Percentiles rank a stretch among this genome's conserved stretches.
phyloP scores from a whole-genome alignment of 108 stramenopile species.

The Aurantiochytrium sp. region DNA sequence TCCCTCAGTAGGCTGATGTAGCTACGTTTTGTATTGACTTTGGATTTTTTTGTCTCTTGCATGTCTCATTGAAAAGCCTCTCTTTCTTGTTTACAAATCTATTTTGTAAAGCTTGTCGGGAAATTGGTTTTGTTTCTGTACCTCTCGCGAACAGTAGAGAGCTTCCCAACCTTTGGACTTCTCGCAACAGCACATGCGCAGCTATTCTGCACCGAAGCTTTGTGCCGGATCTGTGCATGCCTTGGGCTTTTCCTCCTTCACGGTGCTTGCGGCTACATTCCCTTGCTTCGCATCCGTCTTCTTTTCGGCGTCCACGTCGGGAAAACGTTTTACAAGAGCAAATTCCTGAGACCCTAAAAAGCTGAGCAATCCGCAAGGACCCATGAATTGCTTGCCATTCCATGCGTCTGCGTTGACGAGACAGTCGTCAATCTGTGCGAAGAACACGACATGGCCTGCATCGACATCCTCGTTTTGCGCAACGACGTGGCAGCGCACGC shows the following conservation, averaged over 20 bases:
- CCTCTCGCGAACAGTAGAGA: no score
- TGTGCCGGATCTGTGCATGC: no score
- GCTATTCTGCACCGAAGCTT: no score
- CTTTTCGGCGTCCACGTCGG: not conserved
- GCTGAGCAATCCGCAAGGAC: not conserved
- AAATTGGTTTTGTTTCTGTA: no score
- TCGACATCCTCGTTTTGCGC: not conserved
- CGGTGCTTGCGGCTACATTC: not conserved
- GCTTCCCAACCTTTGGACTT: no score
- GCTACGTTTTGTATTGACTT: no score
- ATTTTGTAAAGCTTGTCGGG: no score
- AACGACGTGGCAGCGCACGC: not conserved
- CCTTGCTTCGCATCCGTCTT: not conserved
- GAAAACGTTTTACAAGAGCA: not conserved
- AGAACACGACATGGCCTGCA: not conserved
- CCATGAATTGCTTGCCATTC: not conserved
- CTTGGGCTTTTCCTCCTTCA: no score
- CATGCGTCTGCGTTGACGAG: not conserved
- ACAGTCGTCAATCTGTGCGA: not conserved
- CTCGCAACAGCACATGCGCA: no score
- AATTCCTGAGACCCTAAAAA: not conserved
- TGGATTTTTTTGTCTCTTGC: no score
- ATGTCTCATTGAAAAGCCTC: no score
- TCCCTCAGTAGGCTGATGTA: not conserved
- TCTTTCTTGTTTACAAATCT: no score